Evolutionary conservation across 225 moss, liverwort and hornwort genomes (phyloP).

Genomic region (Bryum argenteum): DNA sequence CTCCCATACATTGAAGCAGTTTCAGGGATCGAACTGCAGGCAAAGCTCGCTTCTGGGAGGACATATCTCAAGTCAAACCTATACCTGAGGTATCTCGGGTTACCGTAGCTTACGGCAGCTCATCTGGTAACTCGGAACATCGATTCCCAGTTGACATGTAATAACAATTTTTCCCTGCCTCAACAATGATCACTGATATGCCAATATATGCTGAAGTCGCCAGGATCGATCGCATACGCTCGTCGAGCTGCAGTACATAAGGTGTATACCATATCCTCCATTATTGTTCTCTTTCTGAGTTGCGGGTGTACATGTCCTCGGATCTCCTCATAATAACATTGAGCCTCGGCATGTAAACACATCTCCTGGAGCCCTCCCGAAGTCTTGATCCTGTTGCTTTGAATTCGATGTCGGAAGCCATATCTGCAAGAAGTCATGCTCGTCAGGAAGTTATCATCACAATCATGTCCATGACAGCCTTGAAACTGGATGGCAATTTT

Average conservation of each 20-base stretch:
- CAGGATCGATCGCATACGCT: background rate
- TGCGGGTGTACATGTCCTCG: background rate
- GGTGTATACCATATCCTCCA: background rate
- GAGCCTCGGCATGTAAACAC: background rate
- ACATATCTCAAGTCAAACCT: no score
- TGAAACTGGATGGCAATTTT: background rate
- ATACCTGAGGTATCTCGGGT: no score
- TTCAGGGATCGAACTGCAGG: no score
- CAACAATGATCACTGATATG: background rate
- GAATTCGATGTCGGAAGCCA: background rate
- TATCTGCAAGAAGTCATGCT: conserved; percentile 12
- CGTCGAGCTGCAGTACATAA: no score
- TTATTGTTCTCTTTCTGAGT: background rate
- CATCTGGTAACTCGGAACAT: background rate
- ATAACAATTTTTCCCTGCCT: background rate
- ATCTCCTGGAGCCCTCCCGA: background rate
- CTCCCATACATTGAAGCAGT: no score
- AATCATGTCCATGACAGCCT: conserved; percentile 6
- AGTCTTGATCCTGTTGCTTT: conserved; percentile 4
- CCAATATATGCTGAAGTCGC: background rate
- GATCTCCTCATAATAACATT: background rate
- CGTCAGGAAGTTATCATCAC: conserved; percentile 8
- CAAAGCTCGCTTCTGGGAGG: no score
- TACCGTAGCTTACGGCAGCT: no score
- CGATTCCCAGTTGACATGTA: background rate